A percentile compares a stretch with the other conserved stretches of the same genome.
These are phyloP conservation scores for Saprolegnia diclina DNA, from an alignment of 352 stramenopile species.

Conservation along the genomic window DNA sequence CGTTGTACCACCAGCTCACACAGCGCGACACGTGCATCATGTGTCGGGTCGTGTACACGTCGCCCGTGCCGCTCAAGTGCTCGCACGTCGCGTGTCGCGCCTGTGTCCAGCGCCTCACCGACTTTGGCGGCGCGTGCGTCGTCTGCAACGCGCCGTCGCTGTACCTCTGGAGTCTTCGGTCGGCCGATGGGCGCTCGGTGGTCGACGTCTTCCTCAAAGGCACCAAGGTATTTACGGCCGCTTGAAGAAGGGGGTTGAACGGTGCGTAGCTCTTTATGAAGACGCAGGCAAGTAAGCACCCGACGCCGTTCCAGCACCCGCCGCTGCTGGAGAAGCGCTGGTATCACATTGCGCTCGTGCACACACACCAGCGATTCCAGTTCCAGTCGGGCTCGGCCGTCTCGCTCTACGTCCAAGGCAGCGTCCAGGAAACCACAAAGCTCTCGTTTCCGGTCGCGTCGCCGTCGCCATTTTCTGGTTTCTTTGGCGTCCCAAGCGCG, in stretches of 20 bases:
- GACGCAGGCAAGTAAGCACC: slow-evolving; percentile 41
- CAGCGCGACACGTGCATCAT: slow-evolving; percentile 55
- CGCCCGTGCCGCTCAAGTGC: slow-evolving; percentile 54
- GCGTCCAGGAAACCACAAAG: slow-evolving; percentile 62
- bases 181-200: slow-evolving; percentile 58
- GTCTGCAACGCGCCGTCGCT: slow-evolving; percentile 71
- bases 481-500: slow-evolving; percentile 55
- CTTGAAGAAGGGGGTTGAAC: too few species aligned
- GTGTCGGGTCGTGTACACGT: slow-evolving; percentile 42
- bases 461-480: slow-evolving; percentile 44
- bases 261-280: slow-evolving; percentile 32
- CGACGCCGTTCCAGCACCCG: slow-evolving; percentile 53
- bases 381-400: slow-evolving; percentile 40
- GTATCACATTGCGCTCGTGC: slow-evolving; percentile 53
- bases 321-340: slow-evolving; percentile 38
- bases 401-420: slow-evolving; percentile 54
- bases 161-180: slow-evolving; percentile 66
- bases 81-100: slow-evolving; percentile 52
- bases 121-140: slow-evolving; percentile 53
- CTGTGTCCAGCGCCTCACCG: slow-evolving; percentile 51
- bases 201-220: slow-evolving; percentile 62
- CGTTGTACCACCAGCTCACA: slow-evolving; percentile 52
- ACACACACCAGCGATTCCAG: slow-evolving; percentile 64
- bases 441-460: slow-evolving; percentile 59
- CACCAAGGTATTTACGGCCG: slow-evolving; percentile 46